phyloP scores from a whole-genome alignment of 805 yeast species.

The Metahyphopichia silvanorum region DNA sequence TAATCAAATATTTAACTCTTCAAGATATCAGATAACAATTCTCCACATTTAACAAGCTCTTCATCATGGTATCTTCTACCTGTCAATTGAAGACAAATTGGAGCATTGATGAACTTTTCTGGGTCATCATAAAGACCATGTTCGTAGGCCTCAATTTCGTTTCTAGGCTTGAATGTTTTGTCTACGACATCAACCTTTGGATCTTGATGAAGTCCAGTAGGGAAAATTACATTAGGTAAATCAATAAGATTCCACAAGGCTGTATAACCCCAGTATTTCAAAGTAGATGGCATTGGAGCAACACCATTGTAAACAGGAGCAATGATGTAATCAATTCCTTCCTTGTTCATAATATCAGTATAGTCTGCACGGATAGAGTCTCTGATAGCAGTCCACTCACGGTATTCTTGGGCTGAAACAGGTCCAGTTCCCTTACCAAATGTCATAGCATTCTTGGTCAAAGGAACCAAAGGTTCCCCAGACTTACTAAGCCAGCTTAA shows the following conservation, averaged over 20 bases:
- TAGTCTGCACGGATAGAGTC: slow-evolving; percentile 54
- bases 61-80: slow-evolving; percentile 16
- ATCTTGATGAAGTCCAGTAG: slow-evolving; percentile 14
- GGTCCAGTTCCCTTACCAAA: slow-evolving; percentile 50
- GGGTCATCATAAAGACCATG: slow-evolving; percentile 15
- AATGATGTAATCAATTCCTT: slow-evolving; percentile 55
- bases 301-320: slow-evolving; percentile 61
- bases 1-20: too few relatives aligned
- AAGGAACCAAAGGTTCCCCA: slow-evolving; percentile 62
- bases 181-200: slow-evolving; percentile 11
- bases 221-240: slow-evolving; percentile 43
- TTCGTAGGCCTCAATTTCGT: slow-evolving; percentile 14
- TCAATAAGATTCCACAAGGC: slow-evolving; percentile 64
- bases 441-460: slow-evolving; percentile 53
- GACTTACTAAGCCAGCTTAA: slow-evolving; percentile 44
- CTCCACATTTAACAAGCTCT: slow-evolving; percentile 14
- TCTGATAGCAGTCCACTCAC: slow-evolving; percentile 46
- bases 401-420: slow-evolving; percentile 44
- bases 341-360: slow-evolving; percentile 43
- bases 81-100: slow-evolving; percentile 15
- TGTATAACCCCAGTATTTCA: slow-evolving; percentile 72
- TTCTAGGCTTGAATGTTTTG: slow-evolving; percentile 10
- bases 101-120: slow-evolving; percentile 12
- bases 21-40: slow-evolving; percentile 7
- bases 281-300: slow-evolving; percentile 55